These are phyloP conservation scores for Microdochium trichocladiopsis DNA, from an alignment of 2,329 filamentous ascomycete species.

Conservation along the genomic window DNA sequence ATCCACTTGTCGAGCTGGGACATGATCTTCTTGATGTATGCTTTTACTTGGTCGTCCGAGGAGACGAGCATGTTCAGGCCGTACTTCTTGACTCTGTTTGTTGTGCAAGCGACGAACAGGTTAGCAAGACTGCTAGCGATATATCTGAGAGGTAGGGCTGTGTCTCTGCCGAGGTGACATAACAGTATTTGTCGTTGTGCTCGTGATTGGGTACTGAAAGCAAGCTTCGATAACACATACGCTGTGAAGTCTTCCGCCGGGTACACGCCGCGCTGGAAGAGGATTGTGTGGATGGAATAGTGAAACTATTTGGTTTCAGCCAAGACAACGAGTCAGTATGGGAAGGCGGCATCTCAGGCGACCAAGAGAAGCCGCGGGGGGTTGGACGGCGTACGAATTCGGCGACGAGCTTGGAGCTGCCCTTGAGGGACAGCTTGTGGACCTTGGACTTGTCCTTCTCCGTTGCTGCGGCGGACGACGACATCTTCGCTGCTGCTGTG, in stretches of 20 bases:
- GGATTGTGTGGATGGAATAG: slow-evolving; percentile 95
- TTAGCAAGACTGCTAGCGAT: background rate
- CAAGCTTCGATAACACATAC: no score
- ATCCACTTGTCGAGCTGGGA: slow-evolving; percentile 97
- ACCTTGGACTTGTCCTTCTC: slow-evolving; percentile 75
- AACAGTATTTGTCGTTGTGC: no score
- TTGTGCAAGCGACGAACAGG: background rate
- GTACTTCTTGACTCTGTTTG: slow-evolving; percentile 82
- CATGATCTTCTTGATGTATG: slow-evolving; percentile 99
- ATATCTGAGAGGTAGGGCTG: no score
- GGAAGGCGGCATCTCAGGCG: slow-evolving; percentile 6
- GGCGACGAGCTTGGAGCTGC: slow-evolving; percentile 77
- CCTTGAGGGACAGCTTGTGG: slow-evolving; percentile 89
- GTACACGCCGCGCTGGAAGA: slow-evolving; percentile 83
- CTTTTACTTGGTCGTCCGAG: slow-evolving; percentile 94
- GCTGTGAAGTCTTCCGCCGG: slow-evolving; percentile 95
- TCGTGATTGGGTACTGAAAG: no score
- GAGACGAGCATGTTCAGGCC: slow-evolving; percentile 97
- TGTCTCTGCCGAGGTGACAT: no score
- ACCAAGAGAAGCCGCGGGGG: no score
- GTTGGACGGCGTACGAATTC: slow-evolving; percentile 82
- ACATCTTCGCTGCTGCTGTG: background rate
- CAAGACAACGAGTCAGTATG: no score
- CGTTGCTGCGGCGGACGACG: slow-evolving; percentile 12
- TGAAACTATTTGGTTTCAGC: slow-evolving; percentile 58